Evolutionary conservation across 495 filamentous ascomycete species (phyloP).

Genomic region (Aspergillus mulundensis): DNA sequence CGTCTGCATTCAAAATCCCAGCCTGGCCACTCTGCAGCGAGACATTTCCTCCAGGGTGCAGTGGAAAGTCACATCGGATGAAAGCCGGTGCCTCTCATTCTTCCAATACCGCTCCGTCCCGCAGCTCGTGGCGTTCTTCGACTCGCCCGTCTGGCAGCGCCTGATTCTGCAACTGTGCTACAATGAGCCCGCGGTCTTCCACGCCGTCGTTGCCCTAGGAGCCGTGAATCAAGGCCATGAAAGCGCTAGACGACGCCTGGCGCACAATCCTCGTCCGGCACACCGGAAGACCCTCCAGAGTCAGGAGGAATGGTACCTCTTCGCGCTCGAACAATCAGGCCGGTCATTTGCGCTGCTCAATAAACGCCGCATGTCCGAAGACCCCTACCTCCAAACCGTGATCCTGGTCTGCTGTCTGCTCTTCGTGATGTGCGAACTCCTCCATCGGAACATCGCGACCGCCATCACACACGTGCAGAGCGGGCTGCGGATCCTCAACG

Average conservation of each 20-base stretch:
- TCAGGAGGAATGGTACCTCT: too few species aligned
- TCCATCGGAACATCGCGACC: neutral
- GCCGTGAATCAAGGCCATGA: neutral
- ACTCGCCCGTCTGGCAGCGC: neutral
- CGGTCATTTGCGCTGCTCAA: too few species aligned
- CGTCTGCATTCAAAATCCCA: too few species aligned
- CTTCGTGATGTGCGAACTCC: neutral
- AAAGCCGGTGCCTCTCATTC: neutral
- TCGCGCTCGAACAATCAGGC: too few species aligned
- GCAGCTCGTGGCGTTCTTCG: neutral
- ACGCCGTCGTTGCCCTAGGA: neutral
- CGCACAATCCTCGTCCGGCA: too few species aligned
- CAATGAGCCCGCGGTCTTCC: neutral
- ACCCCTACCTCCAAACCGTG: too few species aligned
- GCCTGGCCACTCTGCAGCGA: too few species aligned
- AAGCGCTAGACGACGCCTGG: too few species aligned
- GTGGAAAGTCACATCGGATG: neutral
- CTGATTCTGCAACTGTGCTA: neutral
- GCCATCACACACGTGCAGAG: neutral
- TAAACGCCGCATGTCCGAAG: too few species aligned
- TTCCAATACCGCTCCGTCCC: neutral
- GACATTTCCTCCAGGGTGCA: neutral
- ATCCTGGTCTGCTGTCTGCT: too few species aligned
- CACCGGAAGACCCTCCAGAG: too few species aligned
- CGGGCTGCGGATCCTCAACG: neutral